These are phyloP conservation scores for Neurospora sublineolata DNA, from an alignment of 495 filamentous ascomycete species.

Conservation along the genomic window DNA sequence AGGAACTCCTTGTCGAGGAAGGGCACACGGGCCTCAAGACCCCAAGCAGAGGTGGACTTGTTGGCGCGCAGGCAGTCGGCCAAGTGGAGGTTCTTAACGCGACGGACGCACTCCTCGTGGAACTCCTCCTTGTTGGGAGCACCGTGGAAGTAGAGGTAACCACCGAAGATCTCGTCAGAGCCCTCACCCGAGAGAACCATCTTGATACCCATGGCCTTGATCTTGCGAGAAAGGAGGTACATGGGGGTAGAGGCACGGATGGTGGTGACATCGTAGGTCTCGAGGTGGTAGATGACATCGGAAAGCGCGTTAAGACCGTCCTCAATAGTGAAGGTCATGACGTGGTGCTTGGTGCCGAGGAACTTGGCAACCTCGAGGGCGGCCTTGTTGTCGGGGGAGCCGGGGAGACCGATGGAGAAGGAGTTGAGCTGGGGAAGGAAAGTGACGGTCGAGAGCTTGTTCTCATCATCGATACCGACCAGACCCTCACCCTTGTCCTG, in stretches of 20 bases:
- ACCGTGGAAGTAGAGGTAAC: constrained; percentile 96
- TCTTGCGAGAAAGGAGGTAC: constrained; percentile 94
- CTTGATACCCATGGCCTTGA: constrained; percentile 98
- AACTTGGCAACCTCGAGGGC: constrained; percentile 86
- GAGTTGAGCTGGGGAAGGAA: constrained; percentile 90
- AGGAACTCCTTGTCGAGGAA: constrained; percentile 97
- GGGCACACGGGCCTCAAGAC: constrained; percentile 92
- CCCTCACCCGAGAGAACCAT: constrained; percentile 98
- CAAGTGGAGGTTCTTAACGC: constrained; percentile 91
- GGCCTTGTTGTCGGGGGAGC: constrained; percentile 80
- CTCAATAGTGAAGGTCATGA: constrained; percentile 94
- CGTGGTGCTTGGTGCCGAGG: constrained; percentile 92
- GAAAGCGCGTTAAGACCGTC: constrained; percentile 91
- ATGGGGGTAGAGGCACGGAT: constrained; percentile 97
- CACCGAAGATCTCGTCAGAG: constrained; percentile 94
- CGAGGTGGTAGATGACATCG: constrained; percentile 95
- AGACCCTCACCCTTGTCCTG: constrained; percentile 51
- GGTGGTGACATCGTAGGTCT: constrained; percentile 95
- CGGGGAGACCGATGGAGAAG: constrained; percentile 92
- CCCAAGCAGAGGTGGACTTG: constrained; percentile 99
- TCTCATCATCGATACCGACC: constrained; percentile 86
- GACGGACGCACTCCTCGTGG: constrained; percentile 82
- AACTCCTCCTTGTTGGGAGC: constrained; percentile 84
- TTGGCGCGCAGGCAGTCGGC: constrained; percentile 94
- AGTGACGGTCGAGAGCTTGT: constrained; percentile 81